Percentiles rank a stretch among this genome's conserved stretches.
Conservation (phyloP, 208 protist species). For the Kentomonas sorsogonicus region DNA sequence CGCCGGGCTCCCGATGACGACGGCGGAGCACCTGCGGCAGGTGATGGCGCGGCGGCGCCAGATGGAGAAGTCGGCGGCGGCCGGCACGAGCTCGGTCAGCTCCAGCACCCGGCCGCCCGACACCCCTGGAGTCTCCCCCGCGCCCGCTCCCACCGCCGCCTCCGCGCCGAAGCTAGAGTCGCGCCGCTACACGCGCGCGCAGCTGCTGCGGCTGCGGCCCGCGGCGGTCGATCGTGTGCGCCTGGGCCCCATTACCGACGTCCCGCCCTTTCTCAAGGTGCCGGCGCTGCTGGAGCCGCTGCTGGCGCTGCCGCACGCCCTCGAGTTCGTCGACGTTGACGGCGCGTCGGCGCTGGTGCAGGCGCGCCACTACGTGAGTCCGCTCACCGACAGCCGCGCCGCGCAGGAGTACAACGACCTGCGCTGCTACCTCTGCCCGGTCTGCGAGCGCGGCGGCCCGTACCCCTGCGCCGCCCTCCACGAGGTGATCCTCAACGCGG, state of each 20-base stretch:
- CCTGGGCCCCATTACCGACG: conserved; percentile 26
- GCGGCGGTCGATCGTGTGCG: conserved; percentile 22
- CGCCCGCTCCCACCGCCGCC: too few relatives aligned
- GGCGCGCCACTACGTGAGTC: conserved; percentile 16
- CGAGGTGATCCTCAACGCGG: conserved; percentile 23
- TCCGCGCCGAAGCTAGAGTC: too few relatives aligned
- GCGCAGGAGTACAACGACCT: neutral
- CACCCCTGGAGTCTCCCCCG: neutral
- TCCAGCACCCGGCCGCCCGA: neutral
- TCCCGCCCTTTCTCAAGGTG: conserved; percentile 37
- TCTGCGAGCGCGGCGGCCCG: conserved; percentile 28
- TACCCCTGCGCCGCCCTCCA: conserved; percentile 33
- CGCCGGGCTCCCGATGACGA: neutral
- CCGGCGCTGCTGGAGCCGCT: conserved; percentile 34
- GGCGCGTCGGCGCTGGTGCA: conserved; percentile 28
- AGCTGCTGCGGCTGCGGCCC: conserved; percentile 24
- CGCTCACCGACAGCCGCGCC: neutral
- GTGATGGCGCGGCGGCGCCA: neutral
- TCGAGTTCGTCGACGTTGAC: conserved; percentile 54
- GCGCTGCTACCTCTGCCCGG: conserved; percentile 21
- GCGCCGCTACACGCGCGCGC: conserved; percentile 26
- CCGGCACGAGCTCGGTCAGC: neutral
- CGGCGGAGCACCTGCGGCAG: neutral
- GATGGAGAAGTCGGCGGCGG: neutral
- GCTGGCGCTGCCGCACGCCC: conserved; percentile 26